Base-by-base conservation (phyloP, 768 basidiomycete species). In the Amanita polypyramis region DNA sequence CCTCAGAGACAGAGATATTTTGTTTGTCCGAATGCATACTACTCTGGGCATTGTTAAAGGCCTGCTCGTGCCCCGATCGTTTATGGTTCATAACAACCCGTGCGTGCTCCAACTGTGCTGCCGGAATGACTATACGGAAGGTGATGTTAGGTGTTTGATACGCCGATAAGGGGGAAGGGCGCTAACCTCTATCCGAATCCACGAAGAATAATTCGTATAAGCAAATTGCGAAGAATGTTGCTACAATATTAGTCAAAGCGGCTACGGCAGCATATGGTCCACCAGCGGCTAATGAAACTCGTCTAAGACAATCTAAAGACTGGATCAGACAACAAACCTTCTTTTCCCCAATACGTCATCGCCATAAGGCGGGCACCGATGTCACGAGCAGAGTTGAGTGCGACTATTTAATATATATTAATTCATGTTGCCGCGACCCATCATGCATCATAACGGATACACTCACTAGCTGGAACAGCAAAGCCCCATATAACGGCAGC, bases 331-430 rank as follows among this genome's bases (percentile, higher is more conserved):
- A 34, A 11, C 60, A 17, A 51, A 70, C 72, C 72, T 52, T 59
- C 56, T 2, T 29, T 56, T 15, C 82, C 82, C 72, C 77, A 85
- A 47, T 84, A 73, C 3, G 79, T 68, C 61, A 86, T 57, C 0
- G 70, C 75, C 54, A 74, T 72, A n/a, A 85, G 51, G 12, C 82
- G 75, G 3, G 72, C 78, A 15, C 82, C 83, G 36, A 86, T 23
- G 58, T 85, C 83, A 56, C 83, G 80, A 23, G 82, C 80, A 2
- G 79, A 62, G 60, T 86, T 86, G 29, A 81, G 67, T 11, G 79
- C 70, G 38, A 85, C 74, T 78, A 48, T 27, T 27, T 27, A 7
- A n/a, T 39, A 51, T 21, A 30, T 11, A 34, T 32, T 5, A 12
- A 25, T 15, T 25, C 8, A 9, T 25, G 15, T 15, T 15, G 11